These are phyloP conservation scores for Arachnomyces sp. DNA, from an alignment of 2,329 filamentous ascomycete genomes.

Conservation along the genomic window DNA sequence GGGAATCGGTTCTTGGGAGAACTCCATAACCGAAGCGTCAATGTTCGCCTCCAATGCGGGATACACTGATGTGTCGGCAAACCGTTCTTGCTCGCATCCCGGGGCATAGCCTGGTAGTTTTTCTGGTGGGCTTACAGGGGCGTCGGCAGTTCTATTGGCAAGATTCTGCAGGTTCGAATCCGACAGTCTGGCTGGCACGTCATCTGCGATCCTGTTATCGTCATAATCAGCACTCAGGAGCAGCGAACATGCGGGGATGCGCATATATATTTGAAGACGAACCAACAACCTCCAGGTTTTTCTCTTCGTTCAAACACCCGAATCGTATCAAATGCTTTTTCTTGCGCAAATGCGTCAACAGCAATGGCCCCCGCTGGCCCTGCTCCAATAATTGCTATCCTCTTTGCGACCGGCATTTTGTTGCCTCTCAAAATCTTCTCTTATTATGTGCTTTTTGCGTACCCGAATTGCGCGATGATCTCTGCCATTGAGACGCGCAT, in stretches of 20 bases:
- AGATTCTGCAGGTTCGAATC: constrained; percentile 42
- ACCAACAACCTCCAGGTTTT: constrained; percentile 55
- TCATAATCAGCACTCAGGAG: background rate
- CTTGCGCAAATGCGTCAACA: constrained; percentile 52
- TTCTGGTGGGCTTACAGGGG: constrained; percentile 40
- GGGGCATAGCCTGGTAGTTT: constrained; percentile 41
- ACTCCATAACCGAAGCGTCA: constrained; percentile 51
- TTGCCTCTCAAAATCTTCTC: too few relatives aligned
- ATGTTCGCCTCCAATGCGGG: constrained; percentile 60
- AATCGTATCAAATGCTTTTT: constrained; percentile 51
- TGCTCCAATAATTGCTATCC: constrained; percentile 53
- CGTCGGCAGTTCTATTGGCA: constrained; percentile 43
- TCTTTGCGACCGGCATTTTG: constrained; percentile 12
- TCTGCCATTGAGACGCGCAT: too few relatives aligned
- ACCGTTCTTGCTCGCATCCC: constrained; percentile 39
- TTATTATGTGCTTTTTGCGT: too few relatives aligned
- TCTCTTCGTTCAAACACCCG: constrained; percentile 56
- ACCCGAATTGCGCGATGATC: too few relatives aligned
- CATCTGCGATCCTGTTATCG: constrained; percentile 16
- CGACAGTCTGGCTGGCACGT: constrained; percentile 33
- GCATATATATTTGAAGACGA: constrained; percentile 14
- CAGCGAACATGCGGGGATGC: background rate
- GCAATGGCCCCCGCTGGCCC: constrained; percentile 54
- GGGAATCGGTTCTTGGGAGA: constrained; percentile 49
- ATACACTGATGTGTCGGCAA: constrained; percentile 52